Base-by-base conservation (phyloP, 2,329 filamentous ascomycete genomes). In the Dendrostoma leiphaemia region DNA sequence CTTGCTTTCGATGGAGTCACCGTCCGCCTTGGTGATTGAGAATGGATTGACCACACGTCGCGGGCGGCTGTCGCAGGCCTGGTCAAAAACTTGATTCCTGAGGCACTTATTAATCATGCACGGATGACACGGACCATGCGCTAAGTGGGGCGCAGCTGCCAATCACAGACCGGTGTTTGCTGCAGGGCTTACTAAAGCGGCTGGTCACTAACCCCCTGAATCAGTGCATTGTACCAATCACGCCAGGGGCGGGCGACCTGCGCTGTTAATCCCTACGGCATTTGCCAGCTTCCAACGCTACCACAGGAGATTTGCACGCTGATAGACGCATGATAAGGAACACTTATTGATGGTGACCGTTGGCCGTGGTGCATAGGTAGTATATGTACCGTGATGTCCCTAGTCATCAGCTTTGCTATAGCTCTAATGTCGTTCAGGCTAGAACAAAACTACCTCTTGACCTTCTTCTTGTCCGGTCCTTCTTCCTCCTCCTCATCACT, bases 401-500 rank as follows among this genome's bases (percentile, higher is more conserved):
- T 4, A 10, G 12, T 41, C 6, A 23, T 23, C 8, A 41, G 19
- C 17, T 23, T 40, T 21, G n/a, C 6, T 37, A 9, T 32, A 17
- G n/a, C n/a, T 26, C 19, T 15, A 26, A 10, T 6, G 13, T 32
- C 61, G 64, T 6, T 23, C 31, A 38, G 15, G 21, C 19, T 8
- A 6, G 4, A 34, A 21, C 9, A 24, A 19, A 21, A n/a, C 31
- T 49, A 83, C 63, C 79, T 74, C 70, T 80, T 84, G 3, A 72
- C 68, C 65, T 73, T 81, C 68, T 86, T 85, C 72, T 85, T 89
- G 31, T 89, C 83, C n/a, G 83, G 84, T 3, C 79, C 82, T 17
- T 77, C 80, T 6, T 83, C 80, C 49, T 84, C 86, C 60, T 96
- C 92, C 15, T 91, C 90, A 64, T 96, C 93, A 68, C 91, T 95